Base-by-base conservation (phyloP, 768 basidiomycete species). In the Suillus discolor region DNA sequence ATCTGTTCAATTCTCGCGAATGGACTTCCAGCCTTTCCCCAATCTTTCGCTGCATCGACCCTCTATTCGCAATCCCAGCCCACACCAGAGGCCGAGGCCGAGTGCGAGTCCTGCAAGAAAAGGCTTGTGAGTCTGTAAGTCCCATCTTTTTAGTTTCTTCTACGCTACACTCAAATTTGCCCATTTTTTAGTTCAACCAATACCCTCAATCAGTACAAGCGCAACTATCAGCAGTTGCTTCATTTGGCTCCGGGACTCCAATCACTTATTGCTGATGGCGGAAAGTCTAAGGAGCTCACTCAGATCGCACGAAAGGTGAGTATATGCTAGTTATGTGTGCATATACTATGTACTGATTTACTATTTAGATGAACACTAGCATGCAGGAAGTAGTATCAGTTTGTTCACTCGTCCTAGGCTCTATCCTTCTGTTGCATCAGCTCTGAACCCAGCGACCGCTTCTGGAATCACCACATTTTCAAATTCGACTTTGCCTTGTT, bases 221-320 rank as follows among this genome's bases (percentile, higher is more conserved):
- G 18, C 34, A 39, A 25, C 51, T 63, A 63, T 39, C 16, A 57
- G 5, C 16, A 25, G 62, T 45, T 63, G 28, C 51, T 63, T 34
- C 62, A 63, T 0, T 8, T 63, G 25, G 36, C 51, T 9, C 51
- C 23, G 8, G 49, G 62, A 38, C 62, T 63, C 23, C 11, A 41
- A 20, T 7, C 13, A 16, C 38, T 63, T 13, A 63, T 55, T 9
- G 5, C 15, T 20, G 39, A 63, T 45, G 3, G 15, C 4, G 4
- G 2, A 0, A 63, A 63, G 54, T 34, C 16, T 1, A 18, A 34
- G 16, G 23, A 54, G 0, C 49, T 54, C 51, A 11, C n/a, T 20
- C 53, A 11, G 28, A 31, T 31, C 8, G 16, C 53, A 11, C 4
- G 16, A 0, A 63, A 39, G 34, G 34, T 54, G 41, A 36, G 39